These are phyloP conservation scores for Quercus tomentella DNA, from an alignment of 331 rosid genomes.

Conservation along the genomic window DNA sequence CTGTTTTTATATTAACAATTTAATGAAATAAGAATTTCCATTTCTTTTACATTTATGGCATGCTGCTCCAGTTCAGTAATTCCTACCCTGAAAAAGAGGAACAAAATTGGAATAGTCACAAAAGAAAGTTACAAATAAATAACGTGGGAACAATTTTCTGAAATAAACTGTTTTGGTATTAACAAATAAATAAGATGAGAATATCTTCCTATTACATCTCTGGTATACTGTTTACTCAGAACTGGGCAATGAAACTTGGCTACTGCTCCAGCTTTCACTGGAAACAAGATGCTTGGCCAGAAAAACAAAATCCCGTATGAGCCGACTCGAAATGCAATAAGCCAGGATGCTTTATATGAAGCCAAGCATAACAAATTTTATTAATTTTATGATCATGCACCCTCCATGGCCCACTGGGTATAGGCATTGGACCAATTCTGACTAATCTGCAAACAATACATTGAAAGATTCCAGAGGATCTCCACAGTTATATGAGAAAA, in stretches of 20 bases:
- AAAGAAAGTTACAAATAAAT: too few relatives aligned
- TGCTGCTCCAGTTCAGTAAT: too few relatives aligned
- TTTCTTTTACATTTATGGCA: too few relatives aligned
- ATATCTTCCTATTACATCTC: background rate
- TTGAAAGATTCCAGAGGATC: conserved; percentile 42
- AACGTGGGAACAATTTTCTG: too few relatives aligned
- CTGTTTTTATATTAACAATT: too few relatives aligned
- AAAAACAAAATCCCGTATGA: background rate
- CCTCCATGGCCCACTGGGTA: conserved; percentile 34
- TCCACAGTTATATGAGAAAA: conserved; percentile 10
- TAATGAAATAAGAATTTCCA: too few relatives aligned
- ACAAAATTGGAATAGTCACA: too few relatives aligned
- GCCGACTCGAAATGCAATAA: conserved; percentile 23
- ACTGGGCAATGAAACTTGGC: background rate
- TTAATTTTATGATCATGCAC: conserved; percentile 29
- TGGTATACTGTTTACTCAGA: background rate
- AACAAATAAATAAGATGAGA: background rate
- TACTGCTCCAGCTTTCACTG: background rate
- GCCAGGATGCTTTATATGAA: conserved; percentile 6
- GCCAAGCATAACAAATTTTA: conserved; percentile 22
- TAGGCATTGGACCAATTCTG: conserved; percentile 29
- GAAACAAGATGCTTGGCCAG: background rate
- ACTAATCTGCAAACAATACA: conserved; percentile 41
- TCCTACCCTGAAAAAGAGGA: too few relatives aligned
- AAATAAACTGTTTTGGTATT: background rate